Percentiles rank a stretch among this genome's conserved stretches.
phyloP scores from a whole-genome alignment of 129 eudicot genomes.

The Glebionis coronaria region DNA sequence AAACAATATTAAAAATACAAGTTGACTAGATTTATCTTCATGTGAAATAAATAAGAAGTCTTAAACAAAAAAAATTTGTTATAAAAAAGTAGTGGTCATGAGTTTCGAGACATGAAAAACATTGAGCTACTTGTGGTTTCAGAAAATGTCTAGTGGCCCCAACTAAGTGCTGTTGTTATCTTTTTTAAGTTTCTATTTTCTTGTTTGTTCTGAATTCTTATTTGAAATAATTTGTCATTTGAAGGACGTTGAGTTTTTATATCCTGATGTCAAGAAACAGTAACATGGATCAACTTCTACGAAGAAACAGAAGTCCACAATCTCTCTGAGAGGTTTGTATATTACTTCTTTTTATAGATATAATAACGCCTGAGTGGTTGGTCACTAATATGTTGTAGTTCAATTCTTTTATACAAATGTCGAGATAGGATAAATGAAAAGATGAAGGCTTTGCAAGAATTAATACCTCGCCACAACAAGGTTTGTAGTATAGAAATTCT shows the following conservation, averaged over 20 bases:
- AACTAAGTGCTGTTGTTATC: no score
- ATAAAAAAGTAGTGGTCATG: constrained; percentile 5
- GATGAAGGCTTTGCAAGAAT: constrained; percentile 80
- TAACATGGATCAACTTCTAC: constrained; percentile 56
- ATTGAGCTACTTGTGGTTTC: constrained; percentile 19
- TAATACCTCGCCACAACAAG: constrained; percentile 85
- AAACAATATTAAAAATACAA: no score
- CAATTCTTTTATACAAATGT: constrained; percentile 51
- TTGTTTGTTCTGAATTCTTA: no score
- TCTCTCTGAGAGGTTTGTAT: constrained; percentile 72
- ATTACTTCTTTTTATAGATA: neutral
- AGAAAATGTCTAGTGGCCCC: neutral
- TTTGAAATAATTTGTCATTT: no score
- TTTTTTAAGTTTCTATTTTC: neutral
- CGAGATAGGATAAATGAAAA: constrained; percentile 84
- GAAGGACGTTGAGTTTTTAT: constrained; percentile 61
- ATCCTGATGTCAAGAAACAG: constrained; percentile 51
- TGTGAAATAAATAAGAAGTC: neutral
- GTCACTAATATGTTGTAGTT: neutral
- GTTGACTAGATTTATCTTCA: no score
- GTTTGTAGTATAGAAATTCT: constrained; percentile 27
- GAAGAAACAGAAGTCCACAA: constrained; percentile 85
- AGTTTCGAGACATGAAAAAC: neutral
- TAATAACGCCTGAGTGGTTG: neutral
- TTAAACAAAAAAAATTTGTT: constrained; percentile 7